Conservation (phyloP, 2,329 filamentous ascomycete species). For the Biscogniauxia marginata region DNA sequence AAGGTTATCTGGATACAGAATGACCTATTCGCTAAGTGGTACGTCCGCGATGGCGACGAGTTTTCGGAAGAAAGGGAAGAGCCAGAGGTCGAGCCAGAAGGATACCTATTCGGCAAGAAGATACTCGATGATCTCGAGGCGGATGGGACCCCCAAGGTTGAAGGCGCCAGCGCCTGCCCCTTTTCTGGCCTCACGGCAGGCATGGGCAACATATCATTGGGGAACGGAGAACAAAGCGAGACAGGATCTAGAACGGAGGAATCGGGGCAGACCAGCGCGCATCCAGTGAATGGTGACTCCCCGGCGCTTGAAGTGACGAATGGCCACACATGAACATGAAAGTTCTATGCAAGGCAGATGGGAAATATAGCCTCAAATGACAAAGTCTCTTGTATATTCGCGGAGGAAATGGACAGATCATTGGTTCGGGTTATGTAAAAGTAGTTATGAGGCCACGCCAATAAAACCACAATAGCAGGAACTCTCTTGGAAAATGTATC, state of each 20-base stretch:
- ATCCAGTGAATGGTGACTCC: not conserved
- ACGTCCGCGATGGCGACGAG: conserved; percentile 65
- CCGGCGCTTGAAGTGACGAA: not conserved
- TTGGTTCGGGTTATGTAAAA: not conserved
- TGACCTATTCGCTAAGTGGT: conserved; percentile 82
- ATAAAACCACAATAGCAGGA: not conserved
- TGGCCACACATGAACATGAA: not conserved
- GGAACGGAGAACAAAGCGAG: too few relatives aligned
- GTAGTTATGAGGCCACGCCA: not conserved
- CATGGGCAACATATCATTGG: conserved; percentile 2
- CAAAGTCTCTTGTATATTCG: not conserved
- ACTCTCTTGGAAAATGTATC: not conserved
- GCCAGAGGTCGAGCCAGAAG: conserved; percentile 58
- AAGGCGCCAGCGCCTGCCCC: conserved; percentile 15
- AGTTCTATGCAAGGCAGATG: not conserved
- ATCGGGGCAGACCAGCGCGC: too few relatives aligned
- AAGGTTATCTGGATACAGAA: conserved; percentile 90
- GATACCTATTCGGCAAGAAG: conserved; percentile 62
- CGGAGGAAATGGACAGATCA: not conserved
- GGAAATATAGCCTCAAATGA: not conserved
- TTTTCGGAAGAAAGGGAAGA: conserved; percentile 45
- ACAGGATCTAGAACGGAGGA: not conserved
- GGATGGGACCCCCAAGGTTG: conserved; percentile 26
- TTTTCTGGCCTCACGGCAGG: conserved; percentile 21
- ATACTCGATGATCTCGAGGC: conserved; percentile 47